Evolutionary conservation across 345 rosid genomes (phyloP).

Genomic region (Lepidium sativum): DNA sequence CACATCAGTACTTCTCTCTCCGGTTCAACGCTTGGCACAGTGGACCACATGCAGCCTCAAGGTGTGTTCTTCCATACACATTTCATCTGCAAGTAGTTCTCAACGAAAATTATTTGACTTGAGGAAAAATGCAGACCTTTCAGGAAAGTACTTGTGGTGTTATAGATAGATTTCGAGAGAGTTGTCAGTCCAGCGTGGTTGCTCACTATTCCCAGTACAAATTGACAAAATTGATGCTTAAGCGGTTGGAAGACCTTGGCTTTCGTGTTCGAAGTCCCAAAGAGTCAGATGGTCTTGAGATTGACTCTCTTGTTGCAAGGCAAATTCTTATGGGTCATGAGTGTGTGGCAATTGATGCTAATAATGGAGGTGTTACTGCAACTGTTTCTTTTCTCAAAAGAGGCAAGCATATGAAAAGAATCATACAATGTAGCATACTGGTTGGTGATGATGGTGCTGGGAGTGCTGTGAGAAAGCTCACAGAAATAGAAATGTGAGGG

Average conservation of each 20-base stretch:
- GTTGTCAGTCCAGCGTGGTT: slow-evolving; percentile 73
- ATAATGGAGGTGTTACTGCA: slow-evolving; percentile 38
- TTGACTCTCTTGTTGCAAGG: slow-evolving; percentile 28
- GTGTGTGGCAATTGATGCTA: slow-evolving; percentile 53
- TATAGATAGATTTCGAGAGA: slow-evolving; percentile 65
- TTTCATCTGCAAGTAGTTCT: neutral
- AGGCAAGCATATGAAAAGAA: slow-evolving; percentile 40
- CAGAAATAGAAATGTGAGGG: slow-evolving; percentile 56
- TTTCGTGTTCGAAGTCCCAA: slow-evolving; percentile 35
- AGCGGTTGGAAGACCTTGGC: slow-evolving; percentile 49
- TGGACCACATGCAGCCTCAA: slow-evolving; percentile 96
- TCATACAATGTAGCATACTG: slow-evolving; percentile 51
- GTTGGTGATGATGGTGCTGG: slow-evolving; percentile 92
- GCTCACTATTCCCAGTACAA: slow-evolving; percentile 93
- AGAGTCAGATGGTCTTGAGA: slow-evolving; percentile 22
- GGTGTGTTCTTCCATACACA: slow-evolving; percentile 34
- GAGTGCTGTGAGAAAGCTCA: slow-evolving; percentile 60
- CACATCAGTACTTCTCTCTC: slow-evolving; percentile 80
- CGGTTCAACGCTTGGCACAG: slow-evolving; percentile 78
- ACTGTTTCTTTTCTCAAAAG: slow-evolving; percentile 47
- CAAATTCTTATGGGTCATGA: slow-evolving; percentile 75
- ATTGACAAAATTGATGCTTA: slow-evolving; percentile 51
- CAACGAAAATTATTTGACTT: neutral
- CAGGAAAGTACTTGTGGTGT: neutral
- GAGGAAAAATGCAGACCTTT: neutral